phyloP scores from a whole-genome alignment of 2,329 filamentous ascomycete species.

The Fusarium decemcellulare region DNA sequence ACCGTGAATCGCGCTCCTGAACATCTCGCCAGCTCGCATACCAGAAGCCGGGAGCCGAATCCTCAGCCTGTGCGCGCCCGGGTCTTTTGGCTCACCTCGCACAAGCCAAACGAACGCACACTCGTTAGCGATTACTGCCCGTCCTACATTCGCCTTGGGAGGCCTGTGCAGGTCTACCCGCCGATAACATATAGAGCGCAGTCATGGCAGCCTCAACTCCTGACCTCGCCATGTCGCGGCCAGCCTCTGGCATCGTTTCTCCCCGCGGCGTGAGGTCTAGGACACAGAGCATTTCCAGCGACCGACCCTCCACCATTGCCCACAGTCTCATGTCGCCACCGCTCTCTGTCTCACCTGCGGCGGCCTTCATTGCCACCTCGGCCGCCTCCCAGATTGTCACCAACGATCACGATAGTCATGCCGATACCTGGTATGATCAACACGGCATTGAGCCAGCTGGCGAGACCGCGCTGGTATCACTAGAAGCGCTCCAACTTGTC shows the following conservation, averaged over 20 bases:
- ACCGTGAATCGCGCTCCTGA: constrained; percentile 30
- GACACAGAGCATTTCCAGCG: constrained; percentile 78
- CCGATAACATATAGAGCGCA: constrained; percentile 41
- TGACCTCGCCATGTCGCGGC: constrained; percentile 50
- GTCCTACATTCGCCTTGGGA: constrained; percentile 33
- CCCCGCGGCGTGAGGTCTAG: constrained; percentile 60
- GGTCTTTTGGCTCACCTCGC: constrained; percentile 35
- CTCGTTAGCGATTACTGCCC: constrained; percentile 29
- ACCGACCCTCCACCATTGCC: constrained; percentile 73
- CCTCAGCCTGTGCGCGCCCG: constrained; percentile 36
- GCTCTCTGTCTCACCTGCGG: constrained; percentile 77
- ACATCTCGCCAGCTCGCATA: constrained; percentile 28
- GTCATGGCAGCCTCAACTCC: constrained; percentile 47
- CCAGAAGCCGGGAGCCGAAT: constrained; percentile 27
- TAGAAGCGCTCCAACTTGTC: constrained; percentile 80
- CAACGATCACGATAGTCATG: constrained; percentile 84
- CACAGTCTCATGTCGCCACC: constrained; percentile 77
- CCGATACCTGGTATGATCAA: constrained; percentile 78
- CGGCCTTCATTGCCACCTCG: constrained; percentile 89
- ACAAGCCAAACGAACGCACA: constrained; percentile 36
- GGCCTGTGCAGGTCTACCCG: constrained; percentile 42
- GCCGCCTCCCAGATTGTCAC: constrained; percentile 94
- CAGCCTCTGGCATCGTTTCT: constrained; percentile 52
- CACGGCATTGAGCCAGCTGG: constrained; percentile 75
- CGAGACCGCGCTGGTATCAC: constrained; percentile 80